phyloP scores from a whole-genome alignment of 768 basidiomycete genomes.

The Pisolithus microcarpus region DNA sequence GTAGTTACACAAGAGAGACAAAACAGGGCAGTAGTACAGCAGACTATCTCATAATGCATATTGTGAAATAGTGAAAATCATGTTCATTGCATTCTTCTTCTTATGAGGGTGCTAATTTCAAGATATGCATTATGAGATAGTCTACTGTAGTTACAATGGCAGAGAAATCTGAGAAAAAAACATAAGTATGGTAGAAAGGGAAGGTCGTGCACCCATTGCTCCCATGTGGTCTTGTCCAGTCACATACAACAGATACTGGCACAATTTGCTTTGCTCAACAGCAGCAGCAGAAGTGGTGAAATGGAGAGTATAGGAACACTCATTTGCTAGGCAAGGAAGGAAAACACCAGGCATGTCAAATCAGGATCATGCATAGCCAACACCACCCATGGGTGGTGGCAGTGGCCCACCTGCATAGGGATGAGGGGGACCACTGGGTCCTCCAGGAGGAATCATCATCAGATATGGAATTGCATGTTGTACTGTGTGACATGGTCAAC shows the following conservation, averaged over 20 bases:
- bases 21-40: not conserved
- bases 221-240: slow-evolving; percentile 9
- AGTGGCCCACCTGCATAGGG: slow-evolving; percentile 66
- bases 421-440: slow-evolving; percentile 56
- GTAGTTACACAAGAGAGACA: slow-evolving; percentile 18
- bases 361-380: slow-evolving; percentile 50
- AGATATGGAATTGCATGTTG: slow-evolving; percentile 81
- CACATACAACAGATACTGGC: slow-evolving; percentile 25
- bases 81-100: too few species aligned
- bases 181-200: not conserved
- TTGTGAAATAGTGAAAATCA: too few species aligned
- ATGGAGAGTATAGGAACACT: slow-evolving; percentile 1
- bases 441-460: slow-evolving; percentile 83
- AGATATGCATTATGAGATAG: too few species aligned
- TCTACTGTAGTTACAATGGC: not conserved
- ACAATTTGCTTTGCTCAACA: slow-evolving; percentile 22
- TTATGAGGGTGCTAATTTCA: too few species aligned
- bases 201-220: not conserved
- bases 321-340: not conserved
- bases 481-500: slow-evolving; percentile 40
- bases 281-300: too few species aligned
- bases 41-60: too few species aligned
- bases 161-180: too few species aligned
- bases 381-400: slow-evolving; percentile 71
- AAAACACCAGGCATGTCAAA: not conserved